Base-by-base conservation (phyloP, 257 asterid genomes). In the Solanum virginianum region DNA sequence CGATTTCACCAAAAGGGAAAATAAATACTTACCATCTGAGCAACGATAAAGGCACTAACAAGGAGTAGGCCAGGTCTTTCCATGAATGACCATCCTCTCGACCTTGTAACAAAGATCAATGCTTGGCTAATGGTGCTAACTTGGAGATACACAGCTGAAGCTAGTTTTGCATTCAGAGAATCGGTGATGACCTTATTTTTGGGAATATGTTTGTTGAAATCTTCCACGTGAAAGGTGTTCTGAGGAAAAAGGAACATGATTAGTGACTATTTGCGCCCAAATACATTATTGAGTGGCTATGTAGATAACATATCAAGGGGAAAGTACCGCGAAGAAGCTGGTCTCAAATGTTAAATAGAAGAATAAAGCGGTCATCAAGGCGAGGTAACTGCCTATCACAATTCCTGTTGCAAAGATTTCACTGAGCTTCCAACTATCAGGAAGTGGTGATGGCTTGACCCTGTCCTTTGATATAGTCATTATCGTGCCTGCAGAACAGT, bases 91-190 rank as follows among this genome's bases (percentile, higher is more conserved):
- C 91, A 91, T 1, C 94, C 92, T 81, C 92, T 80, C 9, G 96
- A 91, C 2, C 94, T 85, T 2, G 94, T 91, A 69, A 92, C 94
- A 20, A 92, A 92, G 69, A 92, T 92, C 89, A 92, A 84, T 45
- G 96, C 96, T 71, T 93, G 94, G 86, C 94, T 90, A 81, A 91
- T 93, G 45, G 92, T 91, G 90, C 97, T 93, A 22, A 92, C 95
- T 93, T 92, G 97, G 68, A 93, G 95, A 85, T 93, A 92, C 22
- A 93, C 88, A 15, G 96, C 96, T 70, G 96, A 92, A 20, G 95
- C 83, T 53, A 93, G 70, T 70, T 85, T 88, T 22, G 86, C 91
- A 83, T 89, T 87, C 47, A 91, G 81, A 39, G 77, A 88, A 79
- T 89, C 87, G 0, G 87, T 54, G n/a, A 70, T 80, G 16, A 32